Base-by-base conservation (phyloP, 108 stramenopile species). In the Epipyxis sp. region DNA sequence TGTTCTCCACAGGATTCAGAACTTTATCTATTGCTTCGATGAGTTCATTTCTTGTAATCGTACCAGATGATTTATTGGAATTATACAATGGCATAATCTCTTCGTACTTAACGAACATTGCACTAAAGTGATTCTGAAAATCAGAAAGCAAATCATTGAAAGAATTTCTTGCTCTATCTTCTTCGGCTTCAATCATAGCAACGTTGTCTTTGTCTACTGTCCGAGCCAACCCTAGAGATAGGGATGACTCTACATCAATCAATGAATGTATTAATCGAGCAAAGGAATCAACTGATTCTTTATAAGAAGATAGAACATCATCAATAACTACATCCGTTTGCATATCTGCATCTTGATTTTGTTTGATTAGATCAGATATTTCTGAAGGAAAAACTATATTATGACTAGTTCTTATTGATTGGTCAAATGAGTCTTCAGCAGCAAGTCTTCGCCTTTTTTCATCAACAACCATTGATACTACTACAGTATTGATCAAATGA, bases 351-450 rank as follows among this genome's bases (percentile, higher is more conserved):
- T 37, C 35, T 6, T 25, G 61, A 32, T 32, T 65, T 3, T 16
- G 27, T 37, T 65, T 65, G 13, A 29, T 16, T 16, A 16, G 34
- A 37, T 65, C 61, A 32, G 34, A 32, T 13, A 65, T 32, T 65
- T 65, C 61, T 32, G 3, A 6, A 10, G 61, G 61, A 32, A 65
- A 65, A 10, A 65, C 61, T 29, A 25, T 32, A 37, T 25, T 25
- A 32, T 65, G 61, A 16, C 20, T 6, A 29, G 3, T 35, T 29
- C 61, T 16, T 10, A 65, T 32, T 34, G 71, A 29, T 13, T 3
- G 6, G 20, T 74, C 71, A 32, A 74, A 74, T 27, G 34, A 42
- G 3, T 54, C 50, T 74, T 74, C 50, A 6, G 71, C 25, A 10
- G 46, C 50, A 6, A 10, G 44, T 34, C 25, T 3, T 34, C 71